Conservation (phyloP, 2,329 filamentous ascomycete genomes). For the Akanthomyces lecanii region DNA sequence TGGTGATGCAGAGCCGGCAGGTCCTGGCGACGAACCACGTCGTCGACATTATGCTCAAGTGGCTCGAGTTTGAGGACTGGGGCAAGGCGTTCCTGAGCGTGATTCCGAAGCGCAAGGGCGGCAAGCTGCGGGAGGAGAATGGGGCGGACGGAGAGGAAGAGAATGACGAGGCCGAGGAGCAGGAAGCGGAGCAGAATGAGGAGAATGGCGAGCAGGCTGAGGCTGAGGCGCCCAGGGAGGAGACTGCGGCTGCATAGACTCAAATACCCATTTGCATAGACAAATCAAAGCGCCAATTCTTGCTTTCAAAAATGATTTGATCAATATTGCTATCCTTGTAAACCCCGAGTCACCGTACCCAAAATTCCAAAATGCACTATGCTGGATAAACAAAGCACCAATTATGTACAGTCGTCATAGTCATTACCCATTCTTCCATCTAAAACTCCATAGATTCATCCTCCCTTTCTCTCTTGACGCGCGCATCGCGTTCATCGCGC, state of each 20-base stretch:
- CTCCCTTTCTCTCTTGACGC: conserved; percentile 53
- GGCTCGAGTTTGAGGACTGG: conserved; percentile 90
- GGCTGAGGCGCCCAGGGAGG: conserved; percentile 28
- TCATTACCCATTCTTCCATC: not conserved
- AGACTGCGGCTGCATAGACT: conserved; percentile 17
- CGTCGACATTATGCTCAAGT: conserved; percentile 91
- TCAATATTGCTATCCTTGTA: not conserved
- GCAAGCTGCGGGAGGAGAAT: conserved; percentile 52
- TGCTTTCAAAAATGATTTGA: not conserved
- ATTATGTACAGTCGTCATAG: conserved; percentile 19
- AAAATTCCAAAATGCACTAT: conserved; percentile 7
- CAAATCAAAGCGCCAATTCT: conserved; percentile 5
- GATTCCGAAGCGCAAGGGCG: conserved; percentile 87
- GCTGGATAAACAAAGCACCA: conserved; percentile 6
- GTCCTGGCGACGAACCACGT: conserved; percentile 95
- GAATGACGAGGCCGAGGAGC: conserved; percentile 19
- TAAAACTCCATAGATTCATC: conserved; percentile 52
- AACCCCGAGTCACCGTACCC: not conserved
- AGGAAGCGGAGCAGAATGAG: conserved; percentile 21
- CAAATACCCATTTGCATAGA: conserved; percentile 17
- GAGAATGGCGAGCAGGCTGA: conserved; percentile 20
- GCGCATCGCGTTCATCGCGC: conserved; percentile 63
- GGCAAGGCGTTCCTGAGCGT: conserved; percentile 81
- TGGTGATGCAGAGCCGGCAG: conserved; percentile 81
- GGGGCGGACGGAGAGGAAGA: conserved; percentile 22